phyloP scores from a whole-genome alignment of 2,329 filamentous ascomycete genomes.

The Xylariaceae sp. region DNA sequence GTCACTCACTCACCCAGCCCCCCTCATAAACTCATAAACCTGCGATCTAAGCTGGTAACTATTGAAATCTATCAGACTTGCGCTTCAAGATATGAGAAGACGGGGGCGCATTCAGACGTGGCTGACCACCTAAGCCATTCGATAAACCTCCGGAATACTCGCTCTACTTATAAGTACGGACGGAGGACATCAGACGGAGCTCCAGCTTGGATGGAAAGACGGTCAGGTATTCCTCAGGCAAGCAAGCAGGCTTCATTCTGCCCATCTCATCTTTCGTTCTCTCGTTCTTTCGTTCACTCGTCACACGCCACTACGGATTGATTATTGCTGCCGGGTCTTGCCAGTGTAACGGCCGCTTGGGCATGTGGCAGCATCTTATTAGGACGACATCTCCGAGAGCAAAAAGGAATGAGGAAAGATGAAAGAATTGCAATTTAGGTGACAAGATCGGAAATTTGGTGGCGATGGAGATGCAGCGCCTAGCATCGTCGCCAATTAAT shows the following conservation, averaged over 20 bases:
- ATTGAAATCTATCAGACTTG: neutral
- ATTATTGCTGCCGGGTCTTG: neutral
- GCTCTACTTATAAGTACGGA: no score
- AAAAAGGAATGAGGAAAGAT: neutral
- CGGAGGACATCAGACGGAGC: no score
- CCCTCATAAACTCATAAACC: neutral
- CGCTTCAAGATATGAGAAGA: neutral
- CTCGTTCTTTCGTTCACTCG: neutral
- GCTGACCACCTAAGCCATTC: no score
- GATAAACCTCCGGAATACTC: no score
- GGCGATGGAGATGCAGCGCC: slow-evolving; percentile 12
- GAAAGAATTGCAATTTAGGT: neutral
- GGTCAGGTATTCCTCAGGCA: no score
- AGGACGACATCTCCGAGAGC: neutral
- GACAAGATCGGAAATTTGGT: neutral
- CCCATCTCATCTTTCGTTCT: no score
- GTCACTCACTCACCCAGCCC: neutral
- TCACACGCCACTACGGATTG: neutral
- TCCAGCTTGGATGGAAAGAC: no score
- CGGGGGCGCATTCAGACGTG: neutral
- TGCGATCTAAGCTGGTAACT: neutral
- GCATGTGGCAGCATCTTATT: neutral
- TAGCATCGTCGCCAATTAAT: neutral
- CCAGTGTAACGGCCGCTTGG: neutral
- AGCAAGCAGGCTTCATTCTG: no score